Evolutionary conservation across 768 basidiomycete genomes (phyloP), one percentile per base, ranked within the genome.

Genomic region (Gelatoporia subvermispora): DNA sequence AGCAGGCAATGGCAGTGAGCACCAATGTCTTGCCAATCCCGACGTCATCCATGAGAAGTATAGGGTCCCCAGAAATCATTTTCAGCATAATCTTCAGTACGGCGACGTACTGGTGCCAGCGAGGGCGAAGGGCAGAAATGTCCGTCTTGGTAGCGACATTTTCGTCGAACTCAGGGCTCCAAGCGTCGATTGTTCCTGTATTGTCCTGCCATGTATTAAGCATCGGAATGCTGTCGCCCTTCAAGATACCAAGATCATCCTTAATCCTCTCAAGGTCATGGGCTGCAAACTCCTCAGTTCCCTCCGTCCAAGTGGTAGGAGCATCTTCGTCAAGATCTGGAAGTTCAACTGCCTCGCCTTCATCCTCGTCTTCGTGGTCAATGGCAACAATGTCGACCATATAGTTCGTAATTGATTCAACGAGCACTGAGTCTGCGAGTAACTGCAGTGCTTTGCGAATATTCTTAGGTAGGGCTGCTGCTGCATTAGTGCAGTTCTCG

Each of bases 21-120:
- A 64, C 56, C 2, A 64, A 35, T 0, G 57, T 63, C 37, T 64
- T 64, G 0, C 61, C 58, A 2, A 65, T 47, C 0, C 63, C 57
- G 0, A 65, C 58, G 0, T 53, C 51, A 28, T 65, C 63, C 61
- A 65, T 61, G 0, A 63, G 37, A 0, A 64, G 48, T 2, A 63
- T 38, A 0, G 51, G 51, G 10, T 49, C 1, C 0, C 35, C 22
- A 1, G 51, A n/a, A 2, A 60, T 46, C 0, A 41, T 34, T 0
- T 44, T 25, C 15, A 57, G 16, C 0, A 61, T 11, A 50, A 65
- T 57, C n/a, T 52, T 41, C 40, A 50, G 28, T 4, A 65, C 59
- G 0, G 60, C 51, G 0, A 61, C 35, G 0, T 63, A 43, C 31
- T 63, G 55, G 41, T 62, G 60, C 60, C 60, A 61, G 0, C 47